Base-by-base conservation (phyloP, 2,329 filamentous ascomycete species). In the Penicillium olsonii region DNA sequence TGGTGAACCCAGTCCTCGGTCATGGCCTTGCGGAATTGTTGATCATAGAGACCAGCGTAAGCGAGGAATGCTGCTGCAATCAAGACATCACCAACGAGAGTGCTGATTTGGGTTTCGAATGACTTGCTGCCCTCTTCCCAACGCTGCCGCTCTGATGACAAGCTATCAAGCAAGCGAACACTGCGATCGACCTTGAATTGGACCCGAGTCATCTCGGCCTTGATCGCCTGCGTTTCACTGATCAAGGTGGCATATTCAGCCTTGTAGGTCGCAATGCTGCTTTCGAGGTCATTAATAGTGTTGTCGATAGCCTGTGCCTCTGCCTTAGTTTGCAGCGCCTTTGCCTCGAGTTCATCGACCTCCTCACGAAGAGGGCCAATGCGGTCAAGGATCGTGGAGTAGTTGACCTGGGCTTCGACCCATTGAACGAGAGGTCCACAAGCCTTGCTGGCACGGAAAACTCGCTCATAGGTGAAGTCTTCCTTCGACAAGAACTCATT, bases 51-150 rank as follows among this genome's bases (percentile, higher is more conserved):
- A 73, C 94, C 94, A 66, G 89, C 90, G 72, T 99, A 99, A 12
- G 95, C 94, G 55, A 99, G 80, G 81, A 97, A 97, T 8, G 92
- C 95, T 5, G 95, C 90, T n/a, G 94, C 94, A 42, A 96, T 87
- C 53, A 99, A 81, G 42, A 96, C 92, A 67, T 99, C 94, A 54
- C 94, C 94, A 31, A 99, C 90, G 44, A 99, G 84, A 2, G 94
- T 99, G 70, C 89, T 88, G 68, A 99, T 97, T 69, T 99, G 94
- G 2, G 92, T 95, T 71, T 97, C 92, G 69, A 99, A 99, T 0
- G 92, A 96, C 75, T 88, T 95, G 81, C 94, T 99, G 61, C 92
- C 92, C 65, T 92, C 90, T 67, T 99, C 94, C 94, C 94, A 99
- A 66, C 94, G 87, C 33, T 82, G 84, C 71, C 92, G 84, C 75